Base-by-base conservation (phyloP, 192 early-diverging fungal genomes). In the Umbelopsis vinacea region DNA sequence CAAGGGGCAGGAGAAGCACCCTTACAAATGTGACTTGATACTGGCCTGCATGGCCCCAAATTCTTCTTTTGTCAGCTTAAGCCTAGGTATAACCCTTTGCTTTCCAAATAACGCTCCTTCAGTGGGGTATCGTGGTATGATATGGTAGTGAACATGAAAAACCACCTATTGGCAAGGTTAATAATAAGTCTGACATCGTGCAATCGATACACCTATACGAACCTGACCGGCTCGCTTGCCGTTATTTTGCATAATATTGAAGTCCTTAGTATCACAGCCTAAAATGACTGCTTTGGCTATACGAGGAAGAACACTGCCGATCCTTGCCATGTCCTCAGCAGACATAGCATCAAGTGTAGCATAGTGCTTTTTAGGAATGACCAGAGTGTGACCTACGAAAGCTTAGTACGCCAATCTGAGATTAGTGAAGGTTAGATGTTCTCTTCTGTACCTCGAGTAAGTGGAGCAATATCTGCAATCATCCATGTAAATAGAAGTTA, bases 141-240 rank as follows among this genome's bases (percentile, higher is more conserved):
- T 72, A 60, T 72, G 71, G 40, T 57, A 72, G 43, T 72, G 71
- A 14, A 72, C 43, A 55, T 72, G 71, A 24, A 72, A 72, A 5
- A 72, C 71, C 17, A 72, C 52, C 57, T 63, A 63, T 29, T 37
- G 14, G 19, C 11, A 29, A 17, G 8, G 40, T 43, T 12, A 43
- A 6, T 52, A 15, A 19, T 22, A 52, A 52, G 50, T 1, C 1
- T 52, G 8, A 6, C 52, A 24, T 24, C 21, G 10, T 23, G 21
- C 24, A 22, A 5, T 43, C 2, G 21, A 2, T n/a, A 6, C 57
- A 37, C 0, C 14, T 37, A 3, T 9, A 21, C 53, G 22, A 26
- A 63, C 57, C 71, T 72, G 71, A 6, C 50, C 52, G 4, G 71
- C 71, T 11, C 11, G 52, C 43, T 38, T 46, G 22, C 71, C 71